phyloP scores from a whole-genome alignment of 2,329 filamentous ascomycete species.

The Zymoseptoria tritici region DNA sequence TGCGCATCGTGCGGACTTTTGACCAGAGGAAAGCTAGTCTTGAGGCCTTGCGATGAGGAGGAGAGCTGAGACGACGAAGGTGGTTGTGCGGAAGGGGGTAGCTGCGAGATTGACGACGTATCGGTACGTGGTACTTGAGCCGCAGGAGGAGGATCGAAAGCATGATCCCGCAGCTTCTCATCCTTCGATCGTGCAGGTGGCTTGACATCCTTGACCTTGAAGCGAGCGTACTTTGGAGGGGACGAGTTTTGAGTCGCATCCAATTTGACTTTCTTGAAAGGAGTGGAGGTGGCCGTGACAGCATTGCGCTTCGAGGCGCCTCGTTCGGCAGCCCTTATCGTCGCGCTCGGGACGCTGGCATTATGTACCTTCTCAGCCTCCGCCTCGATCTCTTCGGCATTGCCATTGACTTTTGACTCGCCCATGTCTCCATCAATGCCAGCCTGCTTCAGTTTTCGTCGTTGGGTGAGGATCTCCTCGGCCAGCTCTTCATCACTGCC shows the following conservation, averaged over 20 bases:
- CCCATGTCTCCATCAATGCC: constrained; percentile 13
- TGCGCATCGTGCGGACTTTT: constrained; percentile 65
- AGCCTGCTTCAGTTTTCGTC: constrained; percentile 18
- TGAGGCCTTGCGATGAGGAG: constrained; percentile 36
- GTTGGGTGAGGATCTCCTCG: constrained; percentile 29
- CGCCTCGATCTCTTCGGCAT: constrained; percentile 13
- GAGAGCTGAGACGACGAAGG: constrained; percentile 23
- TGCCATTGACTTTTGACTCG: constrained; percentile 16
- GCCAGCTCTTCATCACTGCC: constrained; percentile 37
- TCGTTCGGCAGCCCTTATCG: constrained; percentile 1
- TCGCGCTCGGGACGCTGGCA: constrained; percentile 2
- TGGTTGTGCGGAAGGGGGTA: constrained; percentile 14
- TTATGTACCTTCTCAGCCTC: constrained; percentile 15
- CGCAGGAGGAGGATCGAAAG: constrained; percentile 8
- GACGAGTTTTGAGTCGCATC: constrained; percentile 4
- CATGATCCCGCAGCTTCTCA: constrained; percentile 6
- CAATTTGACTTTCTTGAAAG: constrained; percentile 20
- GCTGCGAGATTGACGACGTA: neutral
- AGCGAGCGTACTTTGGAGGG: constrained; percentile 15
- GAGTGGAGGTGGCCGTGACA: constrained; percentile 7
- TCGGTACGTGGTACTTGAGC: constrained; percentile 10
- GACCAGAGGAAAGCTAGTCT: constrained; percentile 63
- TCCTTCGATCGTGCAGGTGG: constrained; percentile 1
- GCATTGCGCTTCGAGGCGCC: constrained; percentile 16
- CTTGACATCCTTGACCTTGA: constrained; percentile 21